These are phyloP conservation scores for Monosporozyma solicola DNA, from an alignment of 805 yeast species.

Conservation along the genomic window DNA sequence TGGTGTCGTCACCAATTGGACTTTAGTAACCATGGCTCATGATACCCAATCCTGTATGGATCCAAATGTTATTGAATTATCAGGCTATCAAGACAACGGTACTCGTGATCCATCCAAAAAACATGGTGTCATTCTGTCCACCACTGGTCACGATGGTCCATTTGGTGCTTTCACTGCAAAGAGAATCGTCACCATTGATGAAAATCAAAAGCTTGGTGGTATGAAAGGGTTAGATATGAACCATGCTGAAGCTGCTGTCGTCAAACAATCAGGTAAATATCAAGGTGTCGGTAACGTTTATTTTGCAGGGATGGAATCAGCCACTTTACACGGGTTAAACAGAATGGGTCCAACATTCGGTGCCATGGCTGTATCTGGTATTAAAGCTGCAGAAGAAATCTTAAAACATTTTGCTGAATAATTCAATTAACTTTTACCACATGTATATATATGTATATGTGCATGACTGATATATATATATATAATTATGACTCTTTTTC, in stretches of 20 bases:
- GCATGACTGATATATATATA: too few relatives aligned
- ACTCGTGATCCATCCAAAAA: conserved; percentile 29
- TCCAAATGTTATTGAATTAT: conserved; percentile 63
- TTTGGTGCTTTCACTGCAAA: conserved; percentile 74
- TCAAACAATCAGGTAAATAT: conserved; percentile 48
- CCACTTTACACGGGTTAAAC: conserved; percentile 68
- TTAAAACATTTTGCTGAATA: conserved; percentile 25
- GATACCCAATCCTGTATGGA: conserved; percentile 76
- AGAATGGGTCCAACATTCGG: conserved; percentile 84
- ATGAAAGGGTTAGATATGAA: conserved; percentile 79
- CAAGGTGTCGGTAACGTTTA: conserved; percentile 25
- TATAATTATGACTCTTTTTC: too few relatives aligned
- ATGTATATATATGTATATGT: too few relatives aligned
- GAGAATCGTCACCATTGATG: conserved; percentile 48
- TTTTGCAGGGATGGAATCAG: conserved; percentile 65
- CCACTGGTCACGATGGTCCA: conserved; percentile 79
- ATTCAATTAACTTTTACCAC: neutral
- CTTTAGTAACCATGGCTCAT: conserved; percentile 66
- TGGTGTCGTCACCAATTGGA: conserved; percentile 81
- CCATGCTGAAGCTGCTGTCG: conserved; percentile 67
- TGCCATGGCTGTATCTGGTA: conserved; percentile 72
- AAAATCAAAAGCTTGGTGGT: conserved; percentile 43
- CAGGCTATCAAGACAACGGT: conserved; percentile 29
- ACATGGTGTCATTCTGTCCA: conserved; percentile 50
- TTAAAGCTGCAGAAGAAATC: conserved; percentile 59